Evolutionary conservation across 1,139 yeast genomes (phyloP), one percentile per base, ranked within the genome.

Genomic region (Fermentozyma sake): DNA sequence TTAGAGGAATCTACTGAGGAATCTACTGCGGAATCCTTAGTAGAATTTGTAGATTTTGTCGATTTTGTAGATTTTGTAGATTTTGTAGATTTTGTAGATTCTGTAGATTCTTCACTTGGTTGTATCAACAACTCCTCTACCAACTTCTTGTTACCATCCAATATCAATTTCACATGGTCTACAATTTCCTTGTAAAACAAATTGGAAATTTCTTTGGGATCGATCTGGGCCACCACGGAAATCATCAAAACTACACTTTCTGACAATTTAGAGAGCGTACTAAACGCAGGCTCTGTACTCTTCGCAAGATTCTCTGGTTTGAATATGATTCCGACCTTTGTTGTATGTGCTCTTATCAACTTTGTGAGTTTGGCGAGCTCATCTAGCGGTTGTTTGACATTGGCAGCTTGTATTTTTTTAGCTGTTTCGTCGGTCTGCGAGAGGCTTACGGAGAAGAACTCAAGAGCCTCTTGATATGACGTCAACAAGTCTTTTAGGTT

Each of bases 241-340:
- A 72, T 48, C 24, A 69, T 43, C 29, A 75, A 58, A 5, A 73
- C 58, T 3, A 64, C 31, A 5, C 64, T 50, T 28, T 71, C 72
- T 5, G 72, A 58, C 22, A 73, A 52, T 22, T 72, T 72, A 33
- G 66, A 70, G 7, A 79, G 40, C 19, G 82, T 78, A 16, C 57
- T 60, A 37, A 55, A 66, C 1, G 82, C 79, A 0, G 85, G 75
- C 10, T 55, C 62, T 4, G 25, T 57, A 44, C 38, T 69, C 33
- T 44, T 53, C 37, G 35, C 63, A 23, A 65, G 40, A 26, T 50
- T 69, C 5, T 76, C 76, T 1, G 87, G 83, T 41, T 78, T 75
- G 53, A 78, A 80, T 1, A 85, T 72, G 21, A 85, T 75, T 5
- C 94, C 95, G 3, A 82, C 63, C 50, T 83, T 84, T 3, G 95